Percentiles rank a stretch among this genome's conserved stretches.
Conservation (phyloP, 805 yeast genomes). For the Starmerella apis region DNA sequence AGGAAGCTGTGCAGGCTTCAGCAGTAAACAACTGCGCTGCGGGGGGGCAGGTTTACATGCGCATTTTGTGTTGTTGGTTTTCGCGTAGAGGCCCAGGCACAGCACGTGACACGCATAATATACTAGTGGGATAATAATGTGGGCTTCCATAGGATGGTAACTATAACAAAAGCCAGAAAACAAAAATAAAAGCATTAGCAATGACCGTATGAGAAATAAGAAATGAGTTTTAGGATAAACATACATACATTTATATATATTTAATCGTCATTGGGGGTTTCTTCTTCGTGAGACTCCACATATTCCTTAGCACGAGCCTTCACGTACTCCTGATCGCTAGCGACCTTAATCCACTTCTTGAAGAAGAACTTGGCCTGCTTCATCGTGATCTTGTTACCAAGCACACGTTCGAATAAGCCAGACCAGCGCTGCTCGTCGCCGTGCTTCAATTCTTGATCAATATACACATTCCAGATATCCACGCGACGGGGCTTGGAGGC, state of each 20-base stretch:
- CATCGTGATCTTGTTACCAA: slow-evolving; percentile 53
- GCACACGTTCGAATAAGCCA: slow-evolving; percentile 71
- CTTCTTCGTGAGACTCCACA: slow-evolving; percentile 34
- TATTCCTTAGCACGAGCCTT: slow-evolving; percentile 84
- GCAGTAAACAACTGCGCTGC: not conserved
- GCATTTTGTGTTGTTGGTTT: not conserved
- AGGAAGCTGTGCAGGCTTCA: not conserved
- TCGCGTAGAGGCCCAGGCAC: not conserved
- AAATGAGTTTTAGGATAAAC: too few species aligned
- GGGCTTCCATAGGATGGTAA: too few species aligned
- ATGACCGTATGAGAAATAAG: not conserved
- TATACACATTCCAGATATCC: slow-evolving; percentile 90
- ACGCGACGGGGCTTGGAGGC: slow-evolving; percentile 84
- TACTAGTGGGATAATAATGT: too few species aligned
- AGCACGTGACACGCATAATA: not conserved
- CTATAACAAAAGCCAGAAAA: too few species aligned
- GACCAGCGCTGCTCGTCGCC: slow-evolving; percentile 55
- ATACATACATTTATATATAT: not conserved
- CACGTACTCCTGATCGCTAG: slow-evolving; percentile 70
- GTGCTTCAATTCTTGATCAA: slow-evolving; percentile 80
- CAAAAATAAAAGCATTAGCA: not conserved
- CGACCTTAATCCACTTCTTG: slow-evolving; percentile 79
- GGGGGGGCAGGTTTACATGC: not conserved
- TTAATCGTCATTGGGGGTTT: slow-evolving; percentile 3
- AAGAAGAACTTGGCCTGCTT: slow-evolving; percentile 93